phyloP scores from a whole-genome alignment of 2,329 filamentous ascomycete species.

The Fusarium globosum region DNA sequence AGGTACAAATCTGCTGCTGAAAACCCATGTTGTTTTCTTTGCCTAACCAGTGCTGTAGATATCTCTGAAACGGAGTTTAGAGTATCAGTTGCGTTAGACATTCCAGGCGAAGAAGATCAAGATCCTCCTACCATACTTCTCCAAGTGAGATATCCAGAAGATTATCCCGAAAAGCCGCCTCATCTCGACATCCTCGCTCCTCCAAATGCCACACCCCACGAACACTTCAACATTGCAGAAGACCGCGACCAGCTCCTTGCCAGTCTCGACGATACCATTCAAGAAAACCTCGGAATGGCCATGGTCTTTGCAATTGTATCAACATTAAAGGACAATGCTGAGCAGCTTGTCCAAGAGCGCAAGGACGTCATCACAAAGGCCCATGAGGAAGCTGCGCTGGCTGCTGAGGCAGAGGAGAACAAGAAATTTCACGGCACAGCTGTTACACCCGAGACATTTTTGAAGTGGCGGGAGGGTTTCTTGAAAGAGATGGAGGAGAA shows the following conservation, averaged over 20 bases:
- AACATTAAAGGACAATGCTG: conserved; percentile 89
- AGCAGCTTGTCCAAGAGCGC: conserved; percentile 81
- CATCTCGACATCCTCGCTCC: conserved; percentile 81
- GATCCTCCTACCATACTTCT: conserved; percentile 81
- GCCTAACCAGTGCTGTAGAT: conserved; percentile 64
- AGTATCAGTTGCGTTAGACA: conserved; percentile 86
- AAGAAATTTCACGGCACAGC: conserved; percentile 92
- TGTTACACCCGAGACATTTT: conserved; percentile 88
- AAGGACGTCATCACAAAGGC: conserved; percentile 70
- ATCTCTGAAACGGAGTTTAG: conserved; percentile 91
- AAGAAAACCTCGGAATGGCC: conserved; percentile 95
- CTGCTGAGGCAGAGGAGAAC: conserved; percentile 90
- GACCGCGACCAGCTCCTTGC: conserved; percentile 82
- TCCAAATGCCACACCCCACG: conserved; percentile 75
- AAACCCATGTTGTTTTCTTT: conserved; percentile 3
- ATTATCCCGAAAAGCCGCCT: conserved; percentile 90
- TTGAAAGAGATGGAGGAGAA: conserved; percentile 82
- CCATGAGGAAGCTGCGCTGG: conserved; percentile 65
- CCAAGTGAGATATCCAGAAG: conserved; percentile 87
- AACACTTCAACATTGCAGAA: conserved; percentile 80
- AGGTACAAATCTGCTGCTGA: conserved; percentile 62
- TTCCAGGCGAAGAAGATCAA: conserved; percentile 71
- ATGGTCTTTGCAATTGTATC: conserved; percentile 96
- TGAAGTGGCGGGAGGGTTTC: conserved; percentile 85
- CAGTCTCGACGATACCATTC: conserved; percentile 77